These are phyloP conservation scores for Gamsiella multidivaricata DNA, from an alignment of 192 early-diverging fungal genomes.

Conservation along the genomic window DNA sequence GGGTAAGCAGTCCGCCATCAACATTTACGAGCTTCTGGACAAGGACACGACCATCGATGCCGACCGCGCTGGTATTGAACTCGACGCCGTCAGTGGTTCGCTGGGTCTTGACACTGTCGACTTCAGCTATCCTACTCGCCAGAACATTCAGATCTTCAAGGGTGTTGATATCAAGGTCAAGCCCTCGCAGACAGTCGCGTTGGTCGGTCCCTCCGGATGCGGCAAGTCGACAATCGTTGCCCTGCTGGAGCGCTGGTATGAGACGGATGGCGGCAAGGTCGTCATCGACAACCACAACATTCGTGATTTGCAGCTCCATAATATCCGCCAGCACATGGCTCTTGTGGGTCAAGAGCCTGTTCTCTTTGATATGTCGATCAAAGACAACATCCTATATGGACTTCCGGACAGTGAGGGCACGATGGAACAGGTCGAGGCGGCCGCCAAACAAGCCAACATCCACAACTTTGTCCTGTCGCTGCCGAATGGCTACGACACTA, in stretches of 20 bases:
- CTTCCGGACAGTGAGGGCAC: constrained; percentile 55
- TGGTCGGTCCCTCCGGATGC: constrained; percentile 88
- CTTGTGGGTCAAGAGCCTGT: constrained; percentile 96
- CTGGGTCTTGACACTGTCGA: constrained; percentile 53
- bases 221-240: constrained; percentile 81
- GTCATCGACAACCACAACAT: constrained; percentile 71
- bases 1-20: constrained; percentile 81
- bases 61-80: constrained; percentile 50
- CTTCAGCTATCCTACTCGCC: constrained; percentile 78
- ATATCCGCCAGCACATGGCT: constrained; percentile 79
- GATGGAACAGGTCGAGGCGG: constrained; percentile 68
- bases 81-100: constrained; percentile 42
- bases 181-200: constrained; percentile 82
- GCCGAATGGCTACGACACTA: constrained; percentile 72
- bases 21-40: constrained; percentile 77
- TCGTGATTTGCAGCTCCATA: constrained; percentile 68
- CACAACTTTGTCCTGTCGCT: constrained; percentile 65
- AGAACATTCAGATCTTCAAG: constrained; percentile 67
- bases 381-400: constrained; percentile 90
- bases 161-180: constrained; percentile 59
- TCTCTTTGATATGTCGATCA: constrained; percentile 87
- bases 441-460: constrained; percentile 69
- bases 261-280: constrained; percentile 69
- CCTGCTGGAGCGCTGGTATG: constrained; percentile 85
- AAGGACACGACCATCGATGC: constrained; percentile 77